Evolutionary conservation across 2,329 filamentous ascomycete genomes (phyloP).

Genomic region (Talaromyces sp.): DNA sequence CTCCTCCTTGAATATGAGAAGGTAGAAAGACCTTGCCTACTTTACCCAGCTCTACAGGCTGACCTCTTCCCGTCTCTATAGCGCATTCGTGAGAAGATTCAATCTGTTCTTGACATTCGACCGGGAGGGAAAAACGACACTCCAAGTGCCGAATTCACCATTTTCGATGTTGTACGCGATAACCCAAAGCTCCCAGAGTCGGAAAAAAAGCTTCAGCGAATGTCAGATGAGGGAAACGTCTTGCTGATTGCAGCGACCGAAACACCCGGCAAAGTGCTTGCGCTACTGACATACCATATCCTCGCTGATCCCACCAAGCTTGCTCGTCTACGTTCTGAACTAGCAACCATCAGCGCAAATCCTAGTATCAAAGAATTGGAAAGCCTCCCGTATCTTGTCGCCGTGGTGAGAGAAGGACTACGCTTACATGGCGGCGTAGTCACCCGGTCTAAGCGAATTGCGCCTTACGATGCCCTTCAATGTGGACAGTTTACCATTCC

Average conservation of each 20-base stretch:
- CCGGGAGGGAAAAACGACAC: neutral
- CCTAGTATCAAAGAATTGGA: slow-evolving; percentile 2
- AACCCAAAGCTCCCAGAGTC: neutral
- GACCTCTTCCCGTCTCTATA: too few relatives aligned
- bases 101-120: neutral
- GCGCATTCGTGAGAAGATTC: neutral
- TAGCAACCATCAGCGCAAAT: neutral
- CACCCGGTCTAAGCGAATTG: slow-evolving; percentile 19
- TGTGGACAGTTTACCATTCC: neutral
- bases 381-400: slow-evolving; percentile 15
- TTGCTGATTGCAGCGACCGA: neutral
- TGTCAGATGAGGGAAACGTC: slow-evolving; percentile 21
- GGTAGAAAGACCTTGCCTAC: too few relatives aligned
- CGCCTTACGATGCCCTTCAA: slow-evolving; percentile 6
- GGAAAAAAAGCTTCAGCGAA: slow-evolving; percentile 11
- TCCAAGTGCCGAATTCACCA: neutral
- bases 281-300: neutral
- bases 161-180: neutral
- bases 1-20: neutral
- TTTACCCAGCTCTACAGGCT: too few relatives aligned
- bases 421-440: slow-evolving; percentile 22
- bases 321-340: neutral
- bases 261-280: neutral
- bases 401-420: slow-evolving; percentile 26
- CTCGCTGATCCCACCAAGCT: neutral